Percentiles rank a stretch among this genome's conserved stretches.
Conservation (phyloP, 1,139 yeast species). For the Ogataea hybrid region DNA sequence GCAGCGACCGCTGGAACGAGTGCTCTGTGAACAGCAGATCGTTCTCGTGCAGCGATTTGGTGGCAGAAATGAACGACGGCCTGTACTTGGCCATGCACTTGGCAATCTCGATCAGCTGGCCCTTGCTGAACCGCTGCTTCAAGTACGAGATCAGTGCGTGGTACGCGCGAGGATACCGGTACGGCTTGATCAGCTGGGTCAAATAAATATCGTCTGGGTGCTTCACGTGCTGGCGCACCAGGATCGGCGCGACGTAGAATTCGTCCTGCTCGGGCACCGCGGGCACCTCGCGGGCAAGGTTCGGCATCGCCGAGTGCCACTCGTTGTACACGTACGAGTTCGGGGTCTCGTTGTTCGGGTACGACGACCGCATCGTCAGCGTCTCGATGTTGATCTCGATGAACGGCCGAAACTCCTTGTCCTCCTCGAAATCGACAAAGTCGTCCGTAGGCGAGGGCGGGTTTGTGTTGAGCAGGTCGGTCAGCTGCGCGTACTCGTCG, state of each 20-base stretch:
- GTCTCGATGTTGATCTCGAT: constrained; percentile 28
- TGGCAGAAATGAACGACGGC: constrained; percentile 73
- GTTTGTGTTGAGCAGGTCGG: constrained; percentile 52
- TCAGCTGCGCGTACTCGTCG: constrained; percentile 59
- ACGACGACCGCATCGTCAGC: constrained; percentile 31
- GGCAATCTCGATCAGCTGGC: constrained; percentile 53
- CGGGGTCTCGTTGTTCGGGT: constrained; percentile 31
- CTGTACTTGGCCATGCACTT: constrained; percentile 68
- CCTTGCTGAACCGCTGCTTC: constrained; percentile 50
- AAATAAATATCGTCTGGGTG: constrained; percentile 63
- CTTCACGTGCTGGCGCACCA: constrained; percentile 58
- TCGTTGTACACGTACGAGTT: constrained; percentile 34
- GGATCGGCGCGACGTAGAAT: constrained; percentile 53
- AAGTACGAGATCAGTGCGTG: constrained; percentile 58
- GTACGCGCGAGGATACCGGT: constrained; percentile 67
- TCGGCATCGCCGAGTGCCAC: constrained; percentile 31
- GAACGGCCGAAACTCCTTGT: constrained; percentile 26
- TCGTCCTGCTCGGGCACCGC: constrained; percentile 30
- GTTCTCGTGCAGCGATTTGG: constrained; percentile 62
- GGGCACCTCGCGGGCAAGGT: constrained; percentile 31
- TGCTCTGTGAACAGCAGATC: constrained; percentile 66
- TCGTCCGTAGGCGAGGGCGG: constrained; percentile 47
- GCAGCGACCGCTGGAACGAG: constrained; percentile 63
- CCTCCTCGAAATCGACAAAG: constrained; percentile 24
- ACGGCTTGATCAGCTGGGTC: constrained; percentile 50